Evolutionary conservation across 306 rosid species (phyloP), one percentile per base, ranked within the genome.

Genomic region (Boehmeria nivea): DNA sequence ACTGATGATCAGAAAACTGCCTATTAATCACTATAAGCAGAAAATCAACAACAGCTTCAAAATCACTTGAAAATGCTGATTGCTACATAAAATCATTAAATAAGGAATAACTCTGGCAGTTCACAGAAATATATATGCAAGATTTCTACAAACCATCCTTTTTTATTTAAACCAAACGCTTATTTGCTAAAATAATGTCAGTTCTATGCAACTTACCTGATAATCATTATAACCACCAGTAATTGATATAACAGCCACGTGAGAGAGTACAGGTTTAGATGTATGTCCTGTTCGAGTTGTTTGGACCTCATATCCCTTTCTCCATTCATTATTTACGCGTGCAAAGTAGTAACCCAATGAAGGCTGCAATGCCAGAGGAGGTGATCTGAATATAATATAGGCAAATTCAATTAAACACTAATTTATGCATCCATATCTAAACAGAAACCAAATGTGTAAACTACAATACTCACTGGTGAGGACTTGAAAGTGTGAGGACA

Each of bases 321-420:
- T 83, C 99, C 99, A 93, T 74, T 82, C 79, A 49, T 55, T 67
- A 83, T 93, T 93, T 69, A 93, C 75, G 37, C 51, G 88, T 52
- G 74, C 80, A 75, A 75, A 93, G 82, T 93, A 93, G 64, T 72
- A 75, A 66, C 95, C 99, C 84, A 83, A 61, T 25, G 99, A 87
- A 66, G 99, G 99, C 79, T 93, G 99, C 81, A 87, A 66, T 28
- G 96, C 87, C 80, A 93, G 70, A 62, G 95, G 99, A 77, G 99
- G 99, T 61, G 88, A 87, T 81, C 99, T 93, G 94, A 75, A 81
- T 69, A 63, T 68, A 63, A 78, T 65, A 77, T 64, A 62, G 52
- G 60, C 33, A 48, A 70, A 71, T 52, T 51, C 60, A 55, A 72
- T 77, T 72, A 86, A 62, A 71, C 54, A 71, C 60, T 68, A 60